phyloP scores from a whole-genome alignment of 1,284 basidiomycete species.

The Microbotryomycetes sp. region DNA sequence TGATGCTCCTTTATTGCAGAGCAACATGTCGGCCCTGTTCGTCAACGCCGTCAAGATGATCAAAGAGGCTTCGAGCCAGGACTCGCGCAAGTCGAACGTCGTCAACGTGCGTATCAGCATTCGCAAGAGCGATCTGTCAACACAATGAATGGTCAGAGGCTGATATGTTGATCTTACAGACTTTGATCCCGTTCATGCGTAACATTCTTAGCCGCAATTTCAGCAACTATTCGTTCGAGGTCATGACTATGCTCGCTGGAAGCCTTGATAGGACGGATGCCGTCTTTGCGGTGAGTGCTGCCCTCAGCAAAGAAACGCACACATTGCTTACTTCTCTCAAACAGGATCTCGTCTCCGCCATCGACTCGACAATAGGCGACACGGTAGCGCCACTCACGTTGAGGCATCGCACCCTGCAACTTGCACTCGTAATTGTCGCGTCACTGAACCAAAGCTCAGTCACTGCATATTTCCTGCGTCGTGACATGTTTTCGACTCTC shows the following conservation, averaged over 20 bases:
- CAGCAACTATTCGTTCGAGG: constrained; percentile 30
- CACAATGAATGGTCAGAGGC: not conserved
- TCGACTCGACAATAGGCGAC: constrained; percentile 35
- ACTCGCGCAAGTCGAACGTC: constrained; percentile 22
- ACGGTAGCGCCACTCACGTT: constrained; percentile 15
- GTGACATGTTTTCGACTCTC: constrained; percentile 37
- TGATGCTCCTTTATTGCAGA: constrained; percentile 6
- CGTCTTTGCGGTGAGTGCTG: constrained; percentile 30
- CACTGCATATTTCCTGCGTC: constrained; percentile 38
- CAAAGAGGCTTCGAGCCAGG: constrained; percentile 18
- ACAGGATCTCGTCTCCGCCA: constrained; percentile 36
- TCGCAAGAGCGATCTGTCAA: not conserved
- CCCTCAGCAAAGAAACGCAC: not conserved
- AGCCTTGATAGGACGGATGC: constrained; percentile 32
- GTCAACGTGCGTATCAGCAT: constrained; percentile 18
- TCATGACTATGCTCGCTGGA: constrained; percentile 35
- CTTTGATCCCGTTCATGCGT: constrained; percentile 25
- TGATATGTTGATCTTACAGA: constrained; percentile 11
- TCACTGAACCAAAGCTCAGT: constrained; percentile 35
- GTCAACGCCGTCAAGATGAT: constrained; percentile 25
- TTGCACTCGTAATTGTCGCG: constrained; percentile 35
- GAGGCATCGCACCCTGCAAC: constrained; percentile 34
- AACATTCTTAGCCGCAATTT: constrained; percentile 22
- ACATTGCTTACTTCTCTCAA: not conserved
- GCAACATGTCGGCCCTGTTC: constrained; percentile 33